Base-by-base conservation (phyloP, 1,284 basidiomycete genomes). In the Omphalotus olearius region DNA sequence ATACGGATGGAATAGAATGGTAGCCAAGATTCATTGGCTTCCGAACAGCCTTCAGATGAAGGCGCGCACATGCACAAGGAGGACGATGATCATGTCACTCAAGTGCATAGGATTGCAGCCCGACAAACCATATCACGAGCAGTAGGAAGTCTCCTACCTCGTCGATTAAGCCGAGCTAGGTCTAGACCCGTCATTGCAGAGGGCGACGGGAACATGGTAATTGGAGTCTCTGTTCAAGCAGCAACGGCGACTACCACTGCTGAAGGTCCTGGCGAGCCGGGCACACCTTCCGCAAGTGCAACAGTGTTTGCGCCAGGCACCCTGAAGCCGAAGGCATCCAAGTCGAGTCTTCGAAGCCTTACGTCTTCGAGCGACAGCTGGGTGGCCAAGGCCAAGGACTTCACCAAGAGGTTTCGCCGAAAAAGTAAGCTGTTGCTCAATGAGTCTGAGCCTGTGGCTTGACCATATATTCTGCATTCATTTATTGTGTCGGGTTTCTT, bases 191-290 rank as follows among this genome's bases (percentile, higher is more conserved):
- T 77, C n/a, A 63, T 74, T 30, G 60, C 70, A 30, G 54, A 55
- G 20, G 41, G 40, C 6, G 56, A 67, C 25, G 65, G 53, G 25
- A 68, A 60, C 52, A 60, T 79, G 57, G 67, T 80, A 39, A 76
- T 85, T 48, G 80, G 72, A 28, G 74, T 84, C n/a, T 79, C 76
- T 36, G 75, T 86, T 41, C 73, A 81, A 57, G 75, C 80, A 55
- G 77, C 78, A 1, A 82, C 74, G 5, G 71, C 74, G 4, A 43
- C 41, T 1, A 35, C 43, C 2, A 42, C 42, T 17, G 52, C 46
- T 41, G 76, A 74, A 47, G 61, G 70, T 3, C 58, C 65, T 7
- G 66, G 65, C 44, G 60, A 67, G 20, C 59, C 59, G n/a, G 60
- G 59, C 6, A 60, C 60, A 50, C 59, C 53, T 28, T 59, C 43